Base-by-base conservation (phyloP, 2,329 filamentous ascomycete species). In the Diatrype stigma region DNA sequence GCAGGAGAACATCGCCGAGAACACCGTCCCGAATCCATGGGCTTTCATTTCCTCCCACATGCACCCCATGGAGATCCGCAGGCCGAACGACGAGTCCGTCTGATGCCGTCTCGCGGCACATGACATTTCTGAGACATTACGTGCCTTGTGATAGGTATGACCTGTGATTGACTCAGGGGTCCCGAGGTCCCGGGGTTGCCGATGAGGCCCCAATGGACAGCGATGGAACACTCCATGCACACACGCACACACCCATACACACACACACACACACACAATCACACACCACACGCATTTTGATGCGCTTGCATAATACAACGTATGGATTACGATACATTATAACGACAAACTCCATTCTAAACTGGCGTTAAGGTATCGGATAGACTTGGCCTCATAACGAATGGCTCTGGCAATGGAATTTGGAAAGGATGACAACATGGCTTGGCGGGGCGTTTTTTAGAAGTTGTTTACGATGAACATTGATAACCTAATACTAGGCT, bases 21-120 rank as follows among this genome's bases (percentile, higher is more conserved):
- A 19, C 21, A 51, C 48, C 58, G 58, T 49, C 50, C 52, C 45
- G 51, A 56, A 32, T 63, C 59, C 8, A 50, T 65, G 40, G 59
- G 58, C 52, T 42, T 66, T 62, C 52, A 64, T 53, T 56, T 67
- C 61, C 48, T 61, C 59, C 37, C 55, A 57, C 63, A 63, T 50
- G 49, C 56, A 21, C 47, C 56, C 17, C 44, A 56, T 19, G 53
- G 61, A 7, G 58, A 60, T n/a, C 38, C 53, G n/a, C 60, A 67
- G 38, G 56, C 56, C 44, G 65, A 67, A 19, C 50, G 52, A 6
- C 37, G 50, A n/a, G 30, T 50, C 34, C 48, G 55, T 10, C 11
- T 55, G 19, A 28, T 49, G 42, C 52, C 50, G 23, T 34, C 45
- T n/a, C 50, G 48, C 28, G 45, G 42, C 37, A 16, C 14, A 37